Evolutionary conservation across 75 land plant species (phyloP), one percentile per base, ranked within the genome.

Genomic region (Azolla pinnata): DNA sequence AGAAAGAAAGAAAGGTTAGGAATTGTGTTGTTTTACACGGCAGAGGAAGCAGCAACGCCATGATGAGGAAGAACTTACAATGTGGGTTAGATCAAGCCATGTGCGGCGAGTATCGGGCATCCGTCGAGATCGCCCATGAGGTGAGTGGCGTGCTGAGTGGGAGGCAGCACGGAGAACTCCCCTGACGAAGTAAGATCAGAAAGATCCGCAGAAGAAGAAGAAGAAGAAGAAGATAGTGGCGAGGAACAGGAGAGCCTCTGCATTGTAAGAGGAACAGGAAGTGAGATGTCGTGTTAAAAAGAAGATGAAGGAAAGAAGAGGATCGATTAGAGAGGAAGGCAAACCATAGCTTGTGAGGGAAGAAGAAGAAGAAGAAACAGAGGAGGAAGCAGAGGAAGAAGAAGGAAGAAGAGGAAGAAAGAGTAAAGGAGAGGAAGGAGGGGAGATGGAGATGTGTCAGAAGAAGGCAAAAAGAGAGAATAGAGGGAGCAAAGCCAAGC

Each of bases 311-410:
- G 49, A 23, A 38, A 38, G 42, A 14, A 38, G 42, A 38, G 49
- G 49, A 46, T 46, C 49, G 17, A 46, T 46, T 46, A 23, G 21
- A 14, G 10, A 46, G 49, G 23, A 46, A 46, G 49, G 49, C 49
- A 46, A 4, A 46, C 42, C n/a, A 23, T 46, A 23, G 49, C 49
- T 46, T 46, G 49, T n/a, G n/a, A n/a, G n/a, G n/a, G n/a, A n/a
- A n/a, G n/a, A n/a, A n/a, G n/a, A n/a, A n/a, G n/a, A n/a, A n/a
- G n/a, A n/a, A n/a, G n/a, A n/a, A n/a, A n/a, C n/a, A n/a, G n/a
- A n/a, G n/a, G n/a, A n/a, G n/a, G n/a, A n/a, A n/a, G n/a, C n/a
- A n/a, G n/a, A n/a, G n/a, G n/a, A n/a, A n/a, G n/a, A n/a, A n/a
- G n/a, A n/a, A n/a, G n/a, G n/a, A n/a, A n/a, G n/a, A n/a, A n/a